Conservation (phyloP, 345 rosid species). For the Corchorus olitorius region DNA sequence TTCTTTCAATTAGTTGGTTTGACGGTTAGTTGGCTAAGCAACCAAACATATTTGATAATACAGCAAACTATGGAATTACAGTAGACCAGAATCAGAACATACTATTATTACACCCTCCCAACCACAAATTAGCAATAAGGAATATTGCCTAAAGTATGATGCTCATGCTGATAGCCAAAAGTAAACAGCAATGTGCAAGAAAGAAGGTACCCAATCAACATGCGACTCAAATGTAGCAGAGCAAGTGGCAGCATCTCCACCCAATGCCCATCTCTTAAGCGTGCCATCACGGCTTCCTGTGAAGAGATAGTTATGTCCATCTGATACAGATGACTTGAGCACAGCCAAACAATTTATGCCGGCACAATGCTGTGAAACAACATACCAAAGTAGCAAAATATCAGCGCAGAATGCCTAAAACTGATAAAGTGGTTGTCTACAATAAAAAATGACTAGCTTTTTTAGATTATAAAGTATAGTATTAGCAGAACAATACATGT, state of each 20-base stretch:
- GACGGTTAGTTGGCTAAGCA: neutral
- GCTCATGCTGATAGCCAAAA: neutral
- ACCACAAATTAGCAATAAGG: neutral
- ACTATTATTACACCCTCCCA: neutral
- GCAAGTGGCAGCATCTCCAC: constrained; percentile 66
- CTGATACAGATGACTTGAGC: constrained; percentile 56
- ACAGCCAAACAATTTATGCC: constrained; percentile 90
- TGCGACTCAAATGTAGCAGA: constrained; percentile 98
- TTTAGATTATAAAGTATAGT: neutral
- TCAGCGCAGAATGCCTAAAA: neutral
- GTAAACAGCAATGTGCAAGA: constrained; percentile 13
- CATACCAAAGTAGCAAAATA: neutral
- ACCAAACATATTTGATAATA: neutral
- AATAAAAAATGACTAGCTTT: neutral
- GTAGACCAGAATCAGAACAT: neutral
- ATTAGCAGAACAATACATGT: neutral
- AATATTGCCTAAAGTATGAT: neutral
- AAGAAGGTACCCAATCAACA: constrained; percentile 88
- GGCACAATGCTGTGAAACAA: constrained; percentile 85
- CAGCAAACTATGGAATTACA: constrained; percentile 2
- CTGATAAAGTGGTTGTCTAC: neutral
- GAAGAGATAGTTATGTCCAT: constrained; percentile 63
- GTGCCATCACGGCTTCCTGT: constrained; percentile 99
- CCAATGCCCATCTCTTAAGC: constrained; percentile 88
- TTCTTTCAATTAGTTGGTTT: neutral